Evolutionary conservation across 179 eudicot genomes (phyloP).

Genomic region (Spergularia azorica): DNA sequence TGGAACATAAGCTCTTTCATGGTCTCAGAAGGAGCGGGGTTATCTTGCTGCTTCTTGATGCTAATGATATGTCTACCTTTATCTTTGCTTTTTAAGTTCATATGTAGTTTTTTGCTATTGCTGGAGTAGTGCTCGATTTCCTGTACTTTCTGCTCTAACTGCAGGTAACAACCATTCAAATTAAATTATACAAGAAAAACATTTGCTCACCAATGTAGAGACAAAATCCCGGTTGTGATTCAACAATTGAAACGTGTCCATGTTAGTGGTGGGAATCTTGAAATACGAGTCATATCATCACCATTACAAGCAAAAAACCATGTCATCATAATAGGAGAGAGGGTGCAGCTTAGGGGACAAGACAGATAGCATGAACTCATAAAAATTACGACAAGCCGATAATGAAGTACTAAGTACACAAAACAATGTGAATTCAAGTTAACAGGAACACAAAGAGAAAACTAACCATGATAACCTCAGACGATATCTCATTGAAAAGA

Average conservation of each 20-base stretch:
- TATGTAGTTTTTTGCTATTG: conserved; percentile 43
- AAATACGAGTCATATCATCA: background rate
- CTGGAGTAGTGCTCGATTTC: conserved; percentile 66
- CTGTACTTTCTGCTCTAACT: conserved; percentile 67
- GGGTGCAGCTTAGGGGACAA: too few species aligned
- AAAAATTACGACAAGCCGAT: background rate
- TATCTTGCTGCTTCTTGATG: conserved; percentile 50
- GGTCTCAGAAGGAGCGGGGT: conserved; percentile 62
- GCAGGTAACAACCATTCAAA: conserved; percentile 28
- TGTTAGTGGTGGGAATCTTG: background rate
- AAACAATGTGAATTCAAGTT: background rate
- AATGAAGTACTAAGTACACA: background rate
- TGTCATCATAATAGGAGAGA: background rate
- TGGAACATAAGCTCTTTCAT: conserved; percentile 84
- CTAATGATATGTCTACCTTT: conserved; percentile 44
- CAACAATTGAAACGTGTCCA: background rate
- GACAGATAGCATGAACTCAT: background rate
- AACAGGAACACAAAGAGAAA: background rate
- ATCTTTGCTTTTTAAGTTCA: conserved; percentile 55
- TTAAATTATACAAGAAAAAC: background rate
- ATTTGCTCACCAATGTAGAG: background rate
- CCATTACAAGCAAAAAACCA: background rate
- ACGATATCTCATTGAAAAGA: conserved; percentile 45
- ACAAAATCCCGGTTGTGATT: background rate
- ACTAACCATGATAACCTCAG: conserved; percentile 51